phyloP scores from a whole-genome alignment of 495 filamentous ascomycete genomes.

The Tuber microsphaerosporum region DNA sequence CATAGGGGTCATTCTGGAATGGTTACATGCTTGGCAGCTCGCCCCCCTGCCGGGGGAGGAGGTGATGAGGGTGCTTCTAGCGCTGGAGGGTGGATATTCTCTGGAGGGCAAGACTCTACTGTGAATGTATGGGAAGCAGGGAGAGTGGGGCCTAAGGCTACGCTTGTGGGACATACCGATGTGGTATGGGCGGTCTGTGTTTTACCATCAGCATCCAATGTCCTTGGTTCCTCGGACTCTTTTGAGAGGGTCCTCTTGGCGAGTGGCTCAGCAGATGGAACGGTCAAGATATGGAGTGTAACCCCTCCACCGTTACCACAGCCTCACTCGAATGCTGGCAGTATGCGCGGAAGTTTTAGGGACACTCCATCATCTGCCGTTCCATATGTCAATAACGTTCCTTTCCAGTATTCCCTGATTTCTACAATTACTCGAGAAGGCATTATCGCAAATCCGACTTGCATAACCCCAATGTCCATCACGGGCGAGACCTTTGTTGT shows the following conservation, averaged over 20 bases:
- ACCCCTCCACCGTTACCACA: slow-evolving; percentile 87
- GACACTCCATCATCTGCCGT: slow-evolving; percentile 54
- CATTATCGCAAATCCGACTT: slow-evolving; percentile 70
- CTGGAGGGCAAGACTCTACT: slow-evolving; percentile 87
- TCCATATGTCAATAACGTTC: slow-evolving; percentile 45
- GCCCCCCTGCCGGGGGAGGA: slow-evolving; percentile 56
- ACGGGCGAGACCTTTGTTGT: slow-evolving; percentile 91
- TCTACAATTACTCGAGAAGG: slow-evolving; percentile 71
- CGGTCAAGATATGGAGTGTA: slow-evolving; percentile 87
- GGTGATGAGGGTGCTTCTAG: slow-evolving; percentile 45
- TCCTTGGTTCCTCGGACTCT: slow-evolving; percentile 54
- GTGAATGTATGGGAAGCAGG: slow-evolving; percentile 92
- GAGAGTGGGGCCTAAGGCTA: slow-evolving; percentile 89
- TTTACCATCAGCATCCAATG: slow-evolving; percentile 71
- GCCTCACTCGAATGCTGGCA: slow-evolving; percentile 51
- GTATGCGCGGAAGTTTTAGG: slow-evolving; percentile 67
- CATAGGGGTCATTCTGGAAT: slow-evolving; percentile 85
- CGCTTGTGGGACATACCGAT: slow-evolving; percentile 87
- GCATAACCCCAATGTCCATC: slow-evolving; percentile 76
- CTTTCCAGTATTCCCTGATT: slow-evolving; percentile 60
- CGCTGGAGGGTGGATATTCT: slow-evolving; percentile 96
- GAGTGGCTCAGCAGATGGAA: slow-evolving; percentile 85
- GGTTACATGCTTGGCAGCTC: slow-evolving; percentile 81
- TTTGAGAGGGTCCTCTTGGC: slow-evolving; percentile 81
- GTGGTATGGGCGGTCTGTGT: slow-evolving; percentile 94